Base-by-base conservation (phyloP, 2,329 filamentous ascomycete genomes). In the Thielaviopsis populi region DNA sequence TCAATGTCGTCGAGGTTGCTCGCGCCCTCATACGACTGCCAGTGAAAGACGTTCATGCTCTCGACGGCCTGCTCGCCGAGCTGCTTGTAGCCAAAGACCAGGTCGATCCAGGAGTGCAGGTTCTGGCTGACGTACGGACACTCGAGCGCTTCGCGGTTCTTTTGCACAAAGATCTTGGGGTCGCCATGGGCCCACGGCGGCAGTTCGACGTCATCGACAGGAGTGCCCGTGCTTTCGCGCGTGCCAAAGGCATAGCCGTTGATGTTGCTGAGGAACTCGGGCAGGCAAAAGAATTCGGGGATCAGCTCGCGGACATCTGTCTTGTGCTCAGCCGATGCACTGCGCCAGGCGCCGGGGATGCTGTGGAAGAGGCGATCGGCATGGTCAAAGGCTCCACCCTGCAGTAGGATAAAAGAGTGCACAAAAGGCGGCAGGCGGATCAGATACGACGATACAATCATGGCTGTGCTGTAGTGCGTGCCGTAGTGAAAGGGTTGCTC, bases 101-200 rank as follows among this genome's bases (percentile, higher is more conserved):
- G 79, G 71, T 99, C 94, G 65, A 99, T 96, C 94, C 94, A 99
- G 68, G 88, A 83, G 71, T 97, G 91, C 17, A 99, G 76, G 68
- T 94, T 85, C 71, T 89, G 84, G 70, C 89, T 96, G 42, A 99
- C 92, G 69, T 95, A 89, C 0, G 91, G 89, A 68, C 91, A 96
- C 72, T 99, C 94, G 0, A 99, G 76, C 0, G 94, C 94, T 73
- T 97, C 91, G n/a, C 94, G 85, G 70, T 99, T 89, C 73, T 96
- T 96, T 17, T 88, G 83, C 66, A 99, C 91, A 72, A 99, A 99
- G 41, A 97, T 91, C 68, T 91, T 89, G 0, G 94, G 90, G 69
- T 97, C 92, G 0, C 91, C 91, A 73, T 97, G 96, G 0, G 94
- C 94, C 94, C 94, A 99, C 0, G 89, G 90, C 0, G 94, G 94